phyloP scores from a whole-genome alignment of 805 yeast species.

The Nakazawaea sp. region DNA sequence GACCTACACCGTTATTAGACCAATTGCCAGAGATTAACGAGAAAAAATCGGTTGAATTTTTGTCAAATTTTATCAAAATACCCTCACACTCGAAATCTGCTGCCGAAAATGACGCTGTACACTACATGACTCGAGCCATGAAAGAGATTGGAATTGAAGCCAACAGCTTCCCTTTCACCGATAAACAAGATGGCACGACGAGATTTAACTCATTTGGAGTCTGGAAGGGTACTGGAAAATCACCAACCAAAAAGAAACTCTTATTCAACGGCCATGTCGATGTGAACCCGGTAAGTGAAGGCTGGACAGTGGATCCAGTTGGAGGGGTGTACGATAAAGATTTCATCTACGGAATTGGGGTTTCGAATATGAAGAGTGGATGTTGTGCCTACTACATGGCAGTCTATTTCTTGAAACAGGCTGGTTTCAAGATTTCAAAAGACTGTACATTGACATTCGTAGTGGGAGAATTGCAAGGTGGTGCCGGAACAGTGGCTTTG shows the following conservation, averaged over 20 bases:
- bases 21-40: constrained; percentile 18
- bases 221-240: constrained; percentile 21
- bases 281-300: constrained; percentile 24
- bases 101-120: constrained; percentile 21
- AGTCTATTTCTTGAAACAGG: constrained; percentile 21
- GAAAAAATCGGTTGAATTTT: constrained; percentile 18
- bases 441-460: constrained; percentile 23
- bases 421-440: constrained; percentile 21
- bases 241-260: constrained; percentile 14
- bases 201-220: constrained; percentile 22
- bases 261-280: constrained; percentile 26
- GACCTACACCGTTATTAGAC: constrained; percentile 6
- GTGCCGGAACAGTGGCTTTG: constrained; percentile 23
- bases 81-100: constrained; percentile 22
- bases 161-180: constrained; percentile 17
- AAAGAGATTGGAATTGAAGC: constrained; percentile 19
- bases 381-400: constrained; percentile 27
- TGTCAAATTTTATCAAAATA: constrained; percentile 22
- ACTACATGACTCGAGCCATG: constrained; percentile 21
- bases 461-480: constrained; percentile 24
- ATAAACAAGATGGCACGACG: constrained; percentile 18
- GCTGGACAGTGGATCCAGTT: constrained; percentile 26
- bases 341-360: constrained; percentile 24
- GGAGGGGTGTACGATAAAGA: constrained; percentile 20
- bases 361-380: constrained; percentile 25